phyloP scores from a whole-genome alignment of 257 asterid genomes.

The Schizonepeta tenuifolia region DNA sequence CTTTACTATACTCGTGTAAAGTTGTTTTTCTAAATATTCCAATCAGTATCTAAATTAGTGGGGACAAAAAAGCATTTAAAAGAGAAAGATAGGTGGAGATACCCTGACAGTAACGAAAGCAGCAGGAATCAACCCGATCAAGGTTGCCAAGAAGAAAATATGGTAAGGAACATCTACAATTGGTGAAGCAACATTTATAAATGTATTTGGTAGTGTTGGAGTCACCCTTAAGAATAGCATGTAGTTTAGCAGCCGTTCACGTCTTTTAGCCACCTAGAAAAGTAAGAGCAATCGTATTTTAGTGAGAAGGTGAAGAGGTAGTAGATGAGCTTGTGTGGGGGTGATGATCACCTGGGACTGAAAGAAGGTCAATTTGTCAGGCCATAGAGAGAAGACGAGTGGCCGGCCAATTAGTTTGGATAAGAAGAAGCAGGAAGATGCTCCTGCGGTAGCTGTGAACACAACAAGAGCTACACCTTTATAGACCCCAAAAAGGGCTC shows the following conservation, averaged over 20 bases:
- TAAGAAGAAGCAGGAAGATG: constrained; percentile 89
- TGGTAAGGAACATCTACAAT: constrained; percentile 92
- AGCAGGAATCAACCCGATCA: constrained; percentile 91
- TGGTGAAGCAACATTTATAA: constrained; percentile 95
- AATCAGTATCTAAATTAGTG: neutral
- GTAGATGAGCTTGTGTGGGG: constrained; percentile 8
- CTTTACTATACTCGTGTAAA: neutral
- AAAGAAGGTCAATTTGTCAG: constrained; percentile 85
- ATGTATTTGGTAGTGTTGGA: constrained; percentile 92
- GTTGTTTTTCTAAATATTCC: neutral
- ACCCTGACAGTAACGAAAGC: constrained; percentile 95
- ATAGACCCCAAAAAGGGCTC: constrained; percentile 85
- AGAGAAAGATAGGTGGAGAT: constrained; percentile 32
- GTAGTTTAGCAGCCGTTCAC: constrained; percentile 77
- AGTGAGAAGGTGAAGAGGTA: constrained; percentile 22
- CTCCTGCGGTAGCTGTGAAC: constrained; percentile 92
- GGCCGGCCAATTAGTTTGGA: constrained; percentile 95
- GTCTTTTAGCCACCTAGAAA: constrained; percentile 78
- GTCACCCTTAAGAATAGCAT: constrained; percentile 96
- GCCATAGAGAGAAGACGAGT: constrained; percentile 87
- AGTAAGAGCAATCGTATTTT: constrained; percentile 1
- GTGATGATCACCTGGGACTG: constrained; percentile 69
- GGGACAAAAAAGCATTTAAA: neutral
- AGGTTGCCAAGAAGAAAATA: constrained; percentile 81
- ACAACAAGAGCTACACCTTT: constrained; percentile 93